These are phyloP conservation scores for Suillus decipiens DNA, from an alignment of 768 basidiomycete species.

Conservation along the genomic window DNA sequence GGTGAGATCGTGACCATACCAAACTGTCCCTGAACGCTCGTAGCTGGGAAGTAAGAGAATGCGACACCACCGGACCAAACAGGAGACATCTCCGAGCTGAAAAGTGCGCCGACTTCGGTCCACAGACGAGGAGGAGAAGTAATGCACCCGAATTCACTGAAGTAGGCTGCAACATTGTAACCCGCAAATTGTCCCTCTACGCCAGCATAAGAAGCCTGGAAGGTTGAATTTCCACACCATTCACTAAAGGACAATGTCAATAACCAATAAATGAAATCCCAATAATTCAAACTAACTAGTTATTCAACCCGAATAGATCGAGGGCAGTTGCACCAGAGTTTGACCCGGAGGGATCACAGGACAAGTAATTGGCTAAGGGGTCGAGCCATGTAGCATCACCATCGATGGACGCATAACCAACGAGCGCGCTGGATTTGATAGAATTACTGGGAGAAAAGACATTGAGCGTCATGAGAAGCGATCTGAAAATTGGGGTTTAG, in stretches of 20 bases:
- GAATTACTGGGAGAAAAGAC: conserved; percentile 47
- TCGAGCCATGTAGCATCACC: conserved; percentile 62
- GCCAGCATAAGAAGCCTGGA: conserved; percentile 55
- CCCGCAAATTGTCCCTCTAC: conserved; percentile 56
- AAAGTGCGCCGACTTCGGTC: conserved; percentile 77
- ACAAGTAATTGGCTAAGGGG: conserved; percentile 74
- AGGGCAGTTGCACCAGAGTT: conserved; percentile 65
- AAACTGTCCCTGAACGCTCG: conserved; percentile 70
- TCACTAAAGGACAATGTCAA: conserved; percentile 47
- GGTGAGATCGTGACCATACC: conserved; percentile 81
- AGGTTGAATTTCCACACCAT: conserved; percentile 77
- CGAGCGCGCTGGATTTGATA: conserved; percentile 62
- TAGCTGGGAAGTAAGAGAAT: conserved; percentile 87
- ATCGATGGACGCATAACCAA: conserved; percentile 88
- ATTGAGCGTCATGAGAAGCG: not conserved
- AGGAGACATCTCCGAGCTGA: conserved; percentile 68
- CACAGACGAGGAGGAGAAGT: conserved; percentile 64
- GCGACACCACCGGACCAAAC: conserved; percentile 91
- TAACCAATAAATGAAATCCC: conserved; percentile 6
- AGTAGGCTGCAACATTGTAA: conserved; percentile 84
- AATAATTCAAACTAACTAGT: conserved; percentile 58
- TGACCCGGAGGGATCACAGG: conserved; percentile 61
- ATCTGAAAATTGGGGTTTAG: conserved; percentile 12
- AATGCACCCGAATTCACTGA: conserved; percentile 87
- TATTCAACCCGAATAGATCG: conserved; percentile 86